phyloP scores from a whole-genome alignment of 1,284 basidiomycete species.

The Mixia osmundae region DNA sequence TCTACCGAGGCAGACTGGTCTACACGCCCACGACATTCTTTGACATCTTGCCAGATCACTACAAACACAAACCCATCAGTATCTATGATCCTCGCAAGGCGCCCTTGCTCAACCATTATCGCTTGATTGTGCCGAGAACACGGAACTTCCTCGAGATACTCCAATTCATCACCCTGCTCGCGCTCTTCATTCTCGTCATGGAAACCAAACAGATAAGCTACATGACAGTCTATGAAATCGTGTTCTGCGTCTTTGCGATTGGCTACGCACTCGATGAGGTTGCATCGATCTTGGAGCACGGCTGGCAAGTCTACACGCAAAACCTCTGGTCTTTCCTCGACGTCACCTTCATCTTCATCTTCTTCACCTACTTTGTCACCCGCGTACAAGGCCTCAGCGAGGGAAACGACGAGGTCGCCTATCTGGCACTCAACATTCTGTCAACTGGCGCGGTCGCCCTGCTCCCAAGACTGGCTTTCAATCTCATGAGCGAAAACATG shows the following conservation, averaged over 20 bases:
- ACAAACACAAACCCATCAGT: slow-evolving; percentile 23
- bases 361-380: slow-evolving; percentile 20
- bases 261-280: slow-evolving; percentile 19
- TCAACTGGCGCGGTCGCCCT: slow-evolving; percentile 1
- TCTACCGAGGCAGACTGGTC: slow-evolving; percentile 18
- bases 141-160: slow-evolving; percentile 17
- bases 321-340: slow-evolving; percentile 23
- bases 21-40: slow-evolving; percentile 17
- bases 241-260: slow-evolving; percentile 19
- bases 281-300: slow-evolving; percentile 16
- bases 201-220: slow-evolving; percentile 8
- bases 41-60: slow-evolving; percentile 22
- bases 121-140: slow-evolving; percentile 22
- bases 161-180: background rate
- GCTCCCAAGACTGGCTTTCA: slow-evolving; percentile 19
- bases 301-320: slow-evolving; percentile 19
- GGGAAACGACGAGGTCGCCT: slow-evolving; percentile 14
- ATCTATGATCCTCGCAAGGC: slow-evolving; percentile 23
- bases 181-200: slow-evolving; percentile 21
- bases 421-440: slow-evolving; percentile 21
- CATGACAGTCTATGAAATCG: slow-evolving; percentile 10
- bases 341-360: slow-evolving; percentile 20
- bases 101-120: slow-evolving; percentile 24
- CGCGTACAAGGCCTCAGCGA: slow-evolving; percentile 17
- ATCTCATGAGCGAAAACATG: slow-evolving; percentile 23